These are phyloP conservation scores for Taxillus chinensis DNA, from an alignment of 164 flowering plant genomes.

Conservation along the genomic window DNA sequence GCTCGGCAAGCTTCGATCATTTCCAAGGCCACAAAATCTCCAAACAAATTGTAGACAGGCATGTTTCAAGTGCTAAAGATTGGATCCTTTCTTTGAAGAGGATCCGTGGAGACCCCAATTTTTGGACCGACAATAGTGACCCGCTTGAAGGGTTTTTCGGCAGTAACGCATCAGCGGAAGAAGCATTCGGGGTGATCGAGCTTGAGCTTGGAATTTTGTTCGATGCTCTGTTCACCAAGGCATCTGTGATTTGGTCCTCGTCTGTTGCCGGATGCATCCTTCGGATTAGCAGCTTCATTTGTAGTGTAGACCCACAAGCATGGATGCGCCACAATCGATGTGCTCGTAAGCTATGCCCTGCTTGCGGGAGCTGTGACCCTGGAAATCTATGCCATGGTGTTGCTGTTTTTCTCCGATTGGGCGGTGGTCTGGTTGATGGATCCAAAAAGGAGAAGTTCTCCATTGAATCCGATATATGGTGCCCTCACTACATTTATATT, in stretches of 20 bases:
- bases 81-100: too few species aligned
- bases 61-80: too few species aligned
- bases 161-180: not conserved
- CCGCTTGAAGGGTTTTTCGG: too few species aligned
- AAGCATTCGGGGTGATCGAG: conserved; percentile 23
- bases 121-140: too few species aligned
- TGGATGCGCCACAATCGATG: conserved; percentile 1
- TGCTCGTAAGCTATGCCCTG: conserved; percentile 8
- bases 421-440: not conserved
- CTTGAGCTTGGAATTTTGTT: conserved; percentile 20
- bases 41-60: too few species aligned
- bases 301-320: not conserved
- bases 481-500: too few species aligned
- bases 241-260: not conserved
- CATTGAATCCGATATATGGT: too few species aligned
- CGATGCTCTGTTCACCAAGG: conserved; percentile 27
- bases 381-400: conserved; percentile 11
- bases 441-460: too few species aligned
- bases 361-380: conserved; percentile 11
- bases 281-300: conserved; percentile 3
- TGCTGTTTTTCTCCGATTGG: conserved; percentile 17
- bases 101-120: too few species aligned
- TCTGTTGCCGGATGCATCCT: not conserved
- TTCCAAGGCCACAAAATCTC: not conserved
- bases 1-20: not conserved